phyloP scores from a whole-genome alignment of 78 protist genomes.

The Dictyostelium citrinum region DNA sequence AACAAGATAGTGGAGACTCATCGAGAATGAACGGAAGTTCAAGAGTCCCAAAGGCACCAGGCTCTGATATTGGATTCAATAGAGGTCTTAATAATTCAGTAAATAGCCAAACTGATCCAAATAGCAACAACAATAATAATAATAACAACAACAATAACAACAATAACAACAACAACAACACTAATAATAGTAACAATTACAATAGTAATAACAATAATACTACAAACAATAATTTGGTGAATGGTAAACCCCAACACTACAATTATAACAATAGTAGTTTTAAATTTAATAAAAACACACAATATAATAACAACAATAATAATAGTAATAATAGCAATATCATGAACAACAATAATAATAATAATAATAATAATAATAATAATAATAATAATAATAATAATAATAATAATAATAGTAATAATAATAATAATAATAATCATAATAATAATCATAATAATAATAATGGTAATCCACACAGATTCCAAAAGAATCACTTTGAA shows the following conservation, averaged over 20 bases:
- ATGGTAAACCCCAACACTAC: constrained; percentile 2
- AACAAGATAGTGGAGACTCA: background rate
- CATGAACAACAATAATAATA: background rate
- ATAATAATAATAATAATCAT: background rate
- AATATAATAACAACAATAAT: background rate
- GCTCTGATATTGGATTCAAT: background rate
- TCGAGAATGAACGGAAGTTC: background rate
- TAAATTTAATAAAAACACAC: background rate
- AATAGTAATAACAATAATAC: background rate
- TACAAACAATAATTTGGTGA: background rate
- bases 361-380: background rate
- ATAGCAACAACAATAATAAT: background rate
- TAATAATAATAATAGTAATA: background rate
- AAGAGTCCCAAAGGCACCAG: constrained; percentile 3
- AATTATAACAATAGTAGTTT: background rate
- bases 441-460: background rate
- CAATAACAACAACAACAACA: background rate
- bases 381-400: background rate
- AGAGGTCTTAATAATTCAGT: background rate
- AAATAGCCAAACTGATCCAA: background rate
- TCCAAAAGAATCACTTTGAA: constrained; percentile 1
- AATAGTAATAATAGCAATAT: background rate
- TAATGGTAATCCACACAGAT: background rate
- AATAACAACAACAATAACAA: background rate
- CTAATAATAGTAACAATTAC: background rate